Evolutionary conservation across 441 rosid genomes (phyloP), one percentile per base, ranked within the genome.

Genomic region (Gossypium gossypioides): DNA sequence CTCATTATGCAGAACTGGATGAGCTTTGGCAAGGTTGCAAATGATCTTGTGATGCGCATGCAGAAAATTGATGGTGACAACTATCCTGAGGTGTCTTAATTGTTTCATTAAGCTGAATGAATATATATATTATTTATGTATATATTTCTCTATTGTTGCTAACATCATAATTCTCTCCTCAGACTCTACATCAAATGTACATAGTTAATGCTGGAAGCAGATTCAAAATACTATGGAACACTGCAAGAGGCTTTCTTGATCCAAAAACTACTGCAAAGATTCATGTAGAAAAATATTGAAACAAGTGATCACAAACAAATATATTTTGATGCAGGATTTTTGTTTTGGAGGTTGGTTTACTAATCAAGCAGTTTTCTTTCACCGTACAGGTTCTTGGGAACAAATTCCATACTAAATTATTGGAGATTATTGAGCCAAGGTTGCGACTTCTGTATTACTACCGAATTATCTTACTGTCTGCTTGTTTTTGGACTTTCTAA

Each of bases 51-150:
- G 15, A 86, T 93, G 93, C 91, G 89, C 59, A 86, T 93, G 78
- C 98, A 93, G 84, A 93, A 93, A 80, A 88, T 91, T 74, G 98
- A 93, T 58, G 93, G 96, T 27, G 98, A 93, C 75, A 93, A 93
- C 88, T 93, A 93, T 71, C 98, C 98, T 34, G 98, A 93, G 97
- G 98, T 91, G 74, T 76, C 75, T 84, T 75, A 46, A 44, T 76
- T n/a, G 2, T 52, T 50, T 69, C 18, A 62, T 12, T 46, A 40
- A 13, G 19, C 19, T 6, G 2, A n/a, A 6, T 7, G 15, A 54
- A 55, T 24, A 66, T 40, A 72, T 50, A 29, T 34, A 44, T 70
- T 57, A n/a, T 69, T 65, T 18, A 48, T 71, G 37, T 44, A 15
- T 34, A 74, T 32, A 40, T 60, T 69, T 66, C 29, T 25, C 69